Conservation (phyloP, 176 grass and related monocot genomes). For the Hsuehochloa calcarea region DNA sequence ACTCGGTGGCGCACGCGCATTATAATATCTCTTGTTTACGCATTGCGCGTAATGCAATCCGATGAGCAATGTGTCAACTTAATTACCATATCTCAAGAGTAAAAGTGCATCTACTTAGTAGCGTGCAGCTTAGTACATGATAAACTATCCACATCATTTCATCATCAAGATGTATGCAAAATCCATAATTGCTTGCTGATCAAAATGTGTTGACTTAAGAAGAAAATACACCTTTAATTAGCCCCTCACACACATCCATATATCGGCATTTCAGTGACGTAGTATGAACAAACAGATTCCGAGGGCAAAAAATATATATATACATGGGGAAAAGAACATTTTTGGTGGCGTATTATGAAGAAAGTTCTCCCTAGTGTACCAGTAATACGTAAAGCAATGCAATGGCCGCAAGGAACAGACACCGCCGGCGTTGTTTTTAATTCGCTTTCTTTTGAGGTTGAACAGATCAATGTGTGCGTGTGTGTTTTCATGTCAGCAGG, state of each 20-base stretch:
- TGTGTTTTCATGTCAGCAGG: not conserved
- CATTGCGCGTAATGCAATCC: not conserved
- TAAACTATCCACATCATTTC: not conserved
- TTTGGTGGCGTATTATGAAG: not conserved
- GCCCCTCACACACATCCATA: not conserved
- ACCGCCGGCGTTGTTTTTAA: slow-evolving; percentile 8
- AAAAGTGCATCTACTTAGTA: not conserved
- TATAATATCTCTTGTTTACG: not conserved
- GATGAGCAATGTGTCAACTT: not conserved
- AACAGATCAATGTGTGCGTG: slow-evolving; percentile 26
- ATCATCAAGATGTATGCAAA: not conserved
- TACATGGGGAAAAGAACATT: not conserved
- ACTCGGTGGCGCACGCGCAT: not conserved
- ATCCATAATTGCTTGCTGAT: not conserved
- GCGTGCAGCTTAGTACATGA: not conserved
- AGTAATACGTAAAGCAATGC: not conserved
- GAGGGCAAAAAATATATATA: not conserved
- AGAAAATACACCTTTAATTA: not conserved
- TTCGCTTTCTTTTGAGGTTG: not conserved
- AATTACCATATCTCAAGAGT: not conserved
- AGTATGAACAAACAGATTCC: slow-evolving; percentile 44
- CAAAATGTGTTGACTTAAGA: not conserved
- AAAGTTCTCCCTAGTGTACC: slow-evolving; percentile 17
- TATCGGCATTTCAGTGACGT: not conserved
- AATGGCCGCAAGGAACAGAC: slow-evolving; percentile 25